These are phyloP conservation scores for Cystofilobasidium bisporidii DNA, from an alignment of 768 basidiomycete genomes.

Conservation along the genomic window DNA sequence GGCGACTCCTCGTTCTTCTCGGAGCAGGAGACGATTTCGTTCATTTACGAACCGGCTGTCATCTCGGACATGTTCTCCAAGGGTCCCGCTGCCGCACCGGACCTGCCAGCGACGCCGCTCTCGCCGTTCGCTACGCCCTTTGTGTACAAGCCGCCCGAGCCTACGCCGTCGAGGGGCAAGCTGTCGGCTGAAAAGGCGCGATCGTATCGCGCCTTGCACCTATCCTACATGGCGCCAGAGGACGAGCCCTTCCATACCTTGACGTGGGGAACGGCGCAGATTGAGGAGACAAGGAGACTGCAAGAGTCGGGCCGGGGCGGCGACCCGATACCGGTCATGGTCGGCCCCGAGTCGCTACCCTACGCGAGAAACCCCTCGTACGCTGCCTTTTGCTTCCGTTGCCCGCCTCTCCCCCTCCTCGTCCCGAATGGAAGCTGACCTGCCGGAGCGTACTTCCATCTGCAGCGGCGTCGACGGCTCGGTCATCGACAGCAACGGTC, in stretches of 20 bases:
- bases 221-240: background rate
- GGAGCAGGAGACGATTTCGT: conserved; percentile 14
- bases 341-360: conserved; percentile 27
- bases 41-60: conserved; percentile 19
- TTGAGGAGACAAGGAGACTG: background rate
- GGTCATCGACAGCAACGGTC: conserved; percentile 22
- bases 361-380: conserved; percentile 27
- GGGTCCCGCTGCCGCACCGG: background rate
- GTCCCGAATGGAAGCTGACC: background rate
- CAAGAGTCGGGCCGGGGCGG: background rate
- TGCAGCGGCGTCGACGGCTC: conserved; percentile 26
- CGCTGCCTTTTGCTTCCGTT: background rate
- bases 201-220: background rate
- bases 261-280: background rate
- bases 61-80: conserved; percentile 23
- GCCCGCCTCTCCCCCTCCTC: background rate
- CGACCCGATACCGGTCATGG: conserved; percentile 16
- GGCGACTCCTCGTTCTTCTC: background rate
- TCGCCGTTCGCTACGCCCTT: conserved; percentile 22
- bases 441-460: background rate
- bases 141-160: background rate
- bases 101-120: background rate
- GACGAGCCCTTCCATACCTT: background rate
- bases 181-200: background rate
- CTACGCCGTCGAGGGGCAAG: background rate